Conservation (phyloP, 2,329 filamentous ascomycete genomes). For the Dothidotthia symphoricarpi region DNA sequence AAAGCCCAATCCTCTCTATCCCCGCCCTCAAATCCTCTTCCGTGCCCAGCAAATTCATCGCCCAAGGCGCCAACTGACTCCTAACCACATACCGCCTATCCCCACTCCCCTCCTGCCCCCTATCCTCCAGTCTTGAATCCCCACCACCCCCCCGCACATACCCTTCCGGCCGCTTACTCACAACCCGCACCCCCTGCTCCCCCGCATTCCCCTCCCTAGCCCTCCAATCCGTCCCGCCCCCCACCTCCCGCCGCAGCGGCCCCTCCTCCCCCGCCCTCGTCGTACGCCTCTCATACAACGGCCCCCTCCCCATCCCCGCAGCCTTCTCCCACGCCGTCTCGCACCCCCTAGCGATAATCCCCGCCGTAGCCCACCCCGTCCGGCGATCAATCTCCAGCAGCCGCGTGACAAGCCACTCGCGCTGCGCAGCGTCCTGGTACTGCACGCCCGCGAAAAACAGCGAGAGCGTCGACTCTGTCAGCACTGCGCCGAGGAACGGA, state of each 20-base stretch:
- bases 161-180: background rate
- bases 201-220: slow-evolving; percentile 7
- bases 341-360: slow-evolving; percentile 77
- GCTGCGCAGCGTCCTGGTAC: slow-evolving; percentile 69
- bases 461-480: slow-evolving; percentile 78
- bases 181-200: slow-evolving; percentile 11
- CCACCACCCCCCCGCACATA: slow-evolving; percentile 11
- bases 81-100: slow-evolving; percentile 51
- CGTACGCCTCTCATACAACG: slow-evolving; percentile 58
- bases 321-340: slow-evolving; percentile 81
- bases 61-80: slow-evolving; percentile 67
- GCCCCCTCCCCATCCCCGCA: slow-evolving; percentile 69
- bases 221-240: slow-evolving; percentile 8
- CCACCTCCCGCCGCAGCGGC: slow-evolving; percentile 21
- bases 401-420: slow-evolving; percentile 72
- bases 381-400: slow-evolving; percentile 73
- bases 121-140: slow-evolving; percentile 1
- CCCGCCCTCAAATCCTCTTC: slow-evolving; percentile 64
- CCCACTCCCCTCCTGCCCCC: slow-evolving; percentile 18
- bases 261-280: slow-evolving; percentile 21
- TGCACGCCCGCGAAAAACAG: slow-evolving; percentile 85
- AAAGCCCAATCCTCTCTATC: slow-evolving; percentile 30
- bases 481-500: slow-evolving; percentile 73
- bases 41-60: slow-evolving; percentile 74
- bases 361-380: slow-evolving; percentile 84